These are phyloP conservation scores for Bipolaris bicolor DNA, from an alignment of 2,329 filamentous ascomycete species.

Conservation along the genomic window DNA sequence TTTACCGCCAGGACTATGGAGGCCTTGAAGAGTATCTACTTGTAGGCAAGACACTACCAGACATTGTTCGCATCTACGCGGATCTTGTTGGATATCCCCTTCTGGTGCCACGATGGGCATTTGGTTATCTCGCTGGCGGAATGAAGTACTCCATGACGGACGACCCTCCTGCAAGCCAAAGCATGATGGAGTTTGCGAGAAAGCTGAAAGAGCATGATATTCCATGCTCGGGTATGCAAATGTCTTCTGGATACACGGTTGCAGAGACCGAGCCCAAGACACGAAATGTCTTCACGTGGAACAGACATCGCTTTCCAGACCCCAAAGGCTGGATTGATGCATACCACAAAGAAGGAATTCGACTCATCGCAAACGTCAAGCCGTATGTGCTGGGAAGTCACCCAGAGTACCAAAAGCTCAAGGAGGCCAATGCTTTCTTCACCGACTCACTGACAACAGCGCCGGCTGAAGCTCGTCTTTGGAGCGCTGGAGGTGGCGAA, in stretches of 20 bases:
- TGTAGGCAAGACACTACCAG: conserved; percentile 68
- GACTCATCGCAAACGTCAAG: conserved; percentile 74
- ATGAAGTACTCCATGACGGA: conserved; percentile 66
- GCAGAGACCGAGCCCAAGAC: conserved; percentile 71
- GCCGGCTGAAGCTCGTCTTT: conserved; percentile 66
- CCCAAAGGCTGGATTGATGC: conserved; percentile 67
- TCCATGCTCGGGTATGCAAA: conserved; percentile 73
- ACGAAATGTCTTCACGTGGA: conserved; percentile 75
- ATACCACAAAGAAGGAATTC: conserved; percentile 69
- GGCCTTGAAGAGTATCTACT: conserved; percentile 75
- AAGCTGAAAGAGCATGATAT: conserved; percentile 70
- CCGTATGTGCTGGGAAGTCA: conserved; percentile 72
- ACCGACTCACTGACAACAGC: conserved; percentile 57
- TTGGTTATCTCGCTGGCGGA: conserved; percentile 74
- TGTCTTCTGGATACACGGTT: conserved; percentile 75
- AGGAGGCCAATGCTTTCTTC: conserved; percentile 67
- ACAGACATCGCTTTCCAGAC: conserved; percentile 71
- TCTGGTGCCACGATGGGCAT: conserved; percentile 73
- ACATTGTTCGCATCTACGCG: conserved; percentile 70
- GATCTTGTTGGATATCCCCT: conserved; percentile 71
- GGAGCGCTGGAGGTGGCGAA: conserved; percentile 74
- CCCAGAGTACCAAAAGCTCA: conserved; percentile 68
- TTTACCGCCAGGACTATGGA: conserved; percentile 74
- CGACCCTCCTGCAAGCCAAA: conserved; percentile 61
- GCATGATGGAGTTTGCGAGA: conserved; percentile 64